These are phyloP conservation scores for Lyophyllum semitale DNA, from an alignment of 768 basidiomycete species.

Conservation along the genomic window DNA sequence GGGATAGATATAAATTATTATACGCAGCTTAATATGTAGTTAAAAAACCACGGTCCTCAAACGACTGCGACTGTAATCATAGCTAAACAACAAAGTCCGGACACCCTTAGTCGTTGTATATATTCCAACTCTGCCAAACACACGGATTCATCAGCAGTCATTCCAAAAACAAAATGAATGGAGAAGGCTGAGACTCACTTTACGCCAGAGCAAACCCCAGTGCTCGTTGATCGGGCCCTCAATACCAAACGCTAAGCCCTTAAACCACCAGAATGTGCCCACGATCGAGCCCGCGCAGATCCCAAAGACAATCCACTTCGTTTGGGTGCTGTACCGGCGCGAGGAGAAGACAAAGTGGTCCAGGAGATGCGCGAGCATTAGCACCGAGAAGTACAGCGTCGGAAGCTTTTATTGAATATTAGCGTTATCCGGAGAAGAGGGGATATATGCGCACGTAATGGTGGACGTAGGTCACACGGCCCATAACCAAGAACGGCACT, in stretches of 20 bases:
- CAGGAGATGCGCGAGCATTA: slow-evolving; percentile 87
- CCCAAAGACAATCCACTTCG: slow-evolving; percentile 75
- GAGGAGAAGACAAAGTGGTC: slow-evolving; percentile 93
- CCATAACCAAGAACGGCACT: slow-evolving; percentile 99
- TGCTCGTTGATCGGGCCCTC: slow-evolving; percentile 84
- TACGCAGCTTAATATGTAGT: slow-evolving; percentile 16
- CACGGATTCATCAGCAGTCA: not conserved
- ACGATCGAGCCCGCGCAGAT: slow-evolving; percentile 60
- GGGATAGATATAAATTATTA: slow-evolving; percentile 17
- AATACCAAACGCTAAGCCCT: slow-evolving; percentile 85
- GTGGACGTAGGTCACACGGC: slow-evolving; percentile 93
- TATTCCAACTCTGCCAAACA: slow-evolving; percentile 29
- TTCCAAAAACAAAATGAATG: not conserved
- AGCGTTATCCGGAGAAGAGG: slow-evolving; percentile 1
- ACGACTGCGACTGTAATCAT: not conserved
- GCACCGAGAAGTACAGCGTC: slow-evolving; percentile 93
- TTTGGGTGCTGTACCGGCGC: slow-evolving; percentile 55
- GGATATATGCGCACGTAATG: slow-evolving; percentile 88
- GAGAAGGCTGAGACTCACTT: slow-evolving; percentile 35
- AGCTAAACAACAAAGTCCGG: slow-evolving; percentile 5
- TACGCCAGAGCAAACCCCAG: slow-evolving; percentile 79
- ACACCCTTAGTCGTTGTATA: slow-evolving; percentile 22
- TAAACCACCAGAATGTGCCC: slow-evolving; percentile 95
- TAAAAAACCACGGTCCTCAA: slow-evolving; percentile 1
- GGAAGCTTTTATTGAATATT: slow-evolving; percentile 61